phyloP scores from a whole-genome alignment of 139 green algal species.

The Picochlorum sp. region DNA sequence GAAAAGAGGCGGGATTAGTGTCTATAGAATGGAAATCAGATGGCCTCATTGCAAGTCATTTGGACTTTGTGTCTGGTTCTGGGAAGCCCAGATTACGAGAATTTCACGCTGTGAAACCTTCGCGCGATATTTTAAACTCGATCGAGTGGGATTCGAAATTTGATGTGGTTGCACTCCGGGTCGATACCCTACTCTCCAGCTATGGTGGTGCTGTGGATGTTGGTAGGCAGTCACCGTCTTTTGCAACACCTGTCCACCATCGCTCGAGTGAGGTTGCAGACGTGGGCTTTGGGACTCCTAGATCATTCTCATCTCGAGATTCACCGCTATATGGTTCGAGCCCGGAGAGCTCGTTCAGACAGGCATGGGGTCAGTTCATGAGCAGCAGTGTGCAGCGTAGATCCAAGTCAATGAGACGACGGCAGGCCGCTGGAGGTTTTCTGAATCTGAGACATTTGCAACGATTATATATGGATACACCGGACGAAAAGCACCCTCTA shows the following conservation, averaged over 20 bases:
- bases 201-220: not conserved
- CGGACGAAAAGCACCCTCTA: conserved; percentile 24
- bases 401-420: conserved; percentile 4
- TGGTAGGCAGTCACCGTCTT: conserved; percentile 8
- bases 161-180: not conserved
- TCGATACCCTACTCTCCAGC: not conserved
- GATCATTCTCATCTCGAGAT: not conserved
- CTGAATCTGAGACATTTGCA: conserved; percentile 18
- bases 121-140: not conserved
- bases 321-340: conserved; percentile 23
- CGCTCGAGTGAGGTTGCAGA: conserved; percentile 17
- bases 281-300: conserved; percentile 12
- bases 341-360: conserved; percentile 36
- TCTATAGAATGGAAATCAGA: conserved; percentile 12
- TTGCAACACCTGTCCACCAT: conserved; percentile 4
- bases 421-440: not conserved
- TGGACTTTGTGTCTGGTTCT: conserved; percentile 4
- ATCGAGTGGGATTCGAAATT: conserved; percentile 4
- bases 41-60: conserved; percentile 7
- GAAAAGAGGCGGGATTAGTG: conserved; percentile 9
- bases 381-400: not conserved
- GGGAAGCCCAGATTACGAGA: not conserved
- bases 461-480: conserved; percentile 14
- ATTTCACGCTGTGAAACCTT: not conserved
- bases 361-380: conserved; percentile 43